Conservation (phyloP, 805 yeast species). For the Starmerella etchellsii region DNA sequence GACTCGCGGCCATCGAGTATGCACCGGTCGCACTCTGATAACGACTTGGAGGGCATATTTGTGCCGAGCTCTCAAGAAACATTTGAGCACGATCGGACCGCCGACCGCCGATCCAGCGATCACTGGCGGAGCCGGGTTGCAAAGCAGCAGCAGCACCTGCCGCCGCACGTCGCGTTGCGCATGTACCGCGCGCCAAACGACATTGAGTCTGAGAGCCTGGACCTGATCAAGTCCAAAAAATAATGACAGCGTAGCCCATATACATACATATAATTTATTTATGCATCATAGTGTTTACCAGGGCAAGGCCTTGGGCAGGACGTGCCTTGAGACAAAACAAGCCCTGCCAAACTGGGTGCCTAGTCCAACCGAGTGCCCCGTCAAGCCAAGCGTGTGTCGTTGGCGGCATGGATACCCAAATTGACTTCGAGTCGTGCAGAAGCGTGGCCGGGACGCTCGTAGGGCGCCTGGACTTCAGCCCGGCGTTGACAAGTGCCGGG, state of each 20-base stretch:
- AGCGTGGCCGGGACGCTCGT: no score
- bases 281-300: no score
- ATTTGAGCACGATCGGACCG: slow-evolving; percentile 20
- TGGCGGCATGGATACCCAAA: no score
- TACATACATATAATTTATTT: no score
- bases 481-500: slow-evolving; percentile 19
- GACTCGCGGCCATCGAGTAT: background rate
- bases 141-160: slow-evolving; percentile 33
- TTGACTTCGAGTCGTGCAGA: no score
- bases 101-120: slow-evolving; percentile 41
- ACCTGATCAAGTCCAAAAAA: slow-evolving; percentile 5
- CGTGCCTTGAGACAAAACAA: no score
- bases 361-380: no score
- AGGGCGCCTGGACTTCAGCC: slow-evolving; percentile 15
- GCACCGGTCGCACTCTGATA: slow-evolving; percentile 1
- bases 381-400: no score
- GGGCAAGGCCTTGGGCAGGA: no score
- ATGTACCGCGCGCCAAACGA: slow-evolving; percentile 36
- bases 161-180: slow-evolving; percentile 30
- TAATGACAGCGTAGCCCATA: no score
- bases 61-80: slow-evolving; percentile 21
- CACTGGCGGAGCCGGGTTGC: slow-evolving; percentile 44
- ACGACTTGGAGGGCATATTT: background rate
- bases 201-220: slow-evolving; percentile 27
- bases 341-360: no score